Percentiles rank a stretch among this genome's conserved stretches.
Evolutionary conservation across 441 rosid species (phyloP).

Genomic region (Cnidoscolus chayamansa): DNA sequence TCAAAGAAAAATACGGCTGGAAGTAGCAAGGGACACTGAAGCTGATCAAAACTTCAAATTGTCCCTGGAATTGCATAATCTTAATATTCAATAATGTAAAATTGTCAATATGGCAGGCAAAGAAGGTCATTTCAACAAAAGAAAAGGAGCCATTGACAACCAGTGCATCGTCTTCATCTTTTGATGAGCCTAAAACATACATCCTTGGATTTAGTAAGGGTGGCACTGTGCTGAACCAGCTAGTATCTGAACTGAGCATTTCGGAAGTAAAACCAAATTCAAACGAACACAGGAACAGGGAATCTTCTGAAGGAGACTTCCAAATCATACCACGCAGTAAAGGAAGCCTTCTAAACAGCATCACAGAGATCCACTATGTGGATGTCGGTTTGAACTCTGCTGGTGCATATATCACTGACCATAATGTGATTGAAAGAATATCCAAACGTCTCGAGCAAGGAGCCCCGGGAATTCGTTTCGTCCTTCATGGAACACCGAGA

Average conservation of each 20-base stretch:
- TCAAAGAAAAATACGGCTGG: neutral
- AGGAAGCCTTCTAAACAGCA: constrained; percentile 55
- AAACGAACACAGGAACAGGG: constrained; percentile 16
- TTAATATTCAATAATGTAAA: neutral
- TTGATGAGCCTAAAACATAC: constrained; percentile 43
- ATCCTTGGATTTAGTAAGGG: constrained; percentile 93
- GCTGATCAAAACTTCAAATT: neutral
- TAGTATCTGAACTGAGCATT: constrained; percentile 59
- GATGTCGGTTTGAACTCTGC: constrained; percentile 74
- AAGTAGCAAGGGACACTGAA: neutral
- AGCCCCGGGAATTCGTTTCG: constrained; percentile 36
- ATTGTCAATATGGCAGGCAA: constrained; percentile 38
- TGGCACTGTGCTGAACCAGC: constrained; percentile 82
- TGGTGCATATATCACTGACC: constrained; percentile 72
- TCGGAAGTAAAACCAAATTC: constrained; percentile 26
- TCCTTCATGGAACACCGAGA: constrained; percentile 86
- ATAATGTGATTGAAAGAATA: constrained; percentile 43
- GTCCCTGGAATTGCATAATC: no score
- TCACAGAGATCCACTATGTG: constrained; percentile 63
- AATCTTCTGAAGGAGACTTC: constrained; percentile 28
- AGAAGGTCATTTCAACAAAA: constrained; percentile 32
- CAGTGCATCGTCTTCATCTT: constrained; percentile 16
- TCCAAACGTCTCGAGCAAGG: constrained; percentile 36
- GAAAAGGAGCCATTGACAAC: constrained; percentile 14
- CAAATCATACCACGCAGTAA: constrained; percentile 46